phyloP scores from a whole-genome alignment of 2,329 filamentous ascomycete genomes.

The Karstenula rhodostoma region DNA sequence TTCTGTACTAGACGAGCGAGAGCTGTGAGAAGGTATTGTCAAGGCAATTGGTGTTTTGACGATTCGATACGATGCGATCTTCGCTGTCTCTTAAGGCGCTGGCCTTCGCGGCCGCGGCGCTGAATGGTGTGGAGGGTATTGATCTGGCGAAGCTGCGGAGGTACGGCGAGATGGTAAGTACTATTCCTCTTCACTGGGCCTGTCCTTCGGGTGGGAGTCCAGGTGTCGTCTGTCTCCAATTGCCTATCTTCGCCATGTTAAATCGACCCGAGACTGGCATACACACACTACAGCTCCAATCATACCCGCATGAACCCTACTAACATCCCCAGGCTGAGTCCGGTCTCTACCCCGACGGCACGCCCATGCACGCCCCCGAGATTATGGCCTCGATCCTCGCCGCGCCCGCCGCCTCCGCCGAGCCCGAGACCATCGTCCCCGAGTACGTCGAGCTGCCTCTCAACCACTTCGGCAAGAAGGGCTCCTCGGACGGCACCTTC shows the following conservation, averaged over 20 bases:
- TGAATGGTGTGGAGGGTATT: constrained; percentile 32
- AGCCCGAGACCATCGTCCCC: constrained; percentile 27
- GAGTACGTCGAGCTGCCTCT: constrained; percentile 49
- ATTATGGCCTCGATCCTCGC: constrained; percentile 8
- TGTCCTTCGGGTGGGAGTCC: too few species aligned
- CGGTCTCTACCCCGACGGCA: constrained; percentile 44
- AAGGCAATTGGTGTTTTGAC: constrained; percentile 7
- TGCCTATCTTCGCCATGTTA: not conserved
- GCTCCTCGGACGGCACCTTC: constrained; percentile 39
- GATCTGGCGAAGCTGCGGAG: constrained; percentile 32
- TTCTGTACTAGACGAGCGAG: not conserved
- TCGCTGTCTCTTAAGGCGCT: constrained; percentile 32
- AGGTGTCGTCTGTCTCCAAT: too few species aligned
- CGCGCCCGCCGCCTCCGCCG: constrained; percentile 1
- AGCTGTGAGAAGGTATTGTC: not conserved
- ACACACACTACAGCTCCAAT: not conserved
- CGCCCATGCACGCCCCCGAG: constrained; percentile 27
- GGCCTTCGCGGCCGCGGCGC: constrained; percentile 33
- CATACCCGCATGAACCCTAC: not conserved
- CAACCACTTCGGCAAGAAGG: constrained; percentile 45
- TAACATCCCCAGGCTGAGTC: constrained; percentile 34
- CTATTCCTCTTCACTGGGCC: not conserved
- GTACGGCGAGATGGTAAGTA: constrained; percentile 26
- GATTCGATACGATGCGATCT: constrained; percentile 34
- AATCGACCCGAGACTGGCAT: not conserved